These are phyloP conservation scores for Gryganskiella cystojenkinii DNA, from an alignment of 192 early-diverging fungal genomes.

Conservation along the genomic window DNA sequence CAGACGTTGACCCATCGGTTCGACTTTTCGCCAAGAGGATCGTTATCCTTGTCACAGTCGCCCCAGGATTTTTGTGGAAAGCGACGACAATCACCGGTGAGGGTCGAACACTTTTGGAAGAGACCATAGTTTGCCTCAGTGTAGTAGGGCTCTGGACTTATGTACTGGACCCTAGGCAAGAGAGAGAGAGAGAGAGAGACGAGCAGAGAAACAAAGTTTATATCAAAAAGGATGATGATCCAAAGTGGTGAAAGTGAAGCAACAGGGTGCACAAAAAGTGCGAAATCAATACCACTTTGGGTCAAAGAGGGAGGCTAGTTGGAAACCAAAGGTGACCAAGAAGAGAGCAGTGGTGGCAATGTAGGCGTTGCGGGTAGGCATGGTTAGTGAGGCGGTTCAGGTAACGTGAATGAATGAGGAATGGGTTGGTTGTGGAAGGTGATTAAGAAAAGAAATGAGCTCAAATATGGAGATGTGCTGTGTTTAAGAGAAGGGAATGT, in stretches of 20 bases:
- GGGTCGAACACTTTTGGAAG: constrained; percentile 45
- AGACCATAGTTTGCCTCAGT: constrained; percentile 46
- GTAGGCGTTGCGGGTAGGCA: constrained; percentile 51
- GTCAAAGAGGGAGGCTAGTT: constrained; percentile 35
- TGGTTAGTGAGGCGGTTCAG: not conserved
- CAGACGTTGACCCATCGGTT: constrained; percentile 43
- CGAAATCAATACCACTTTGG: constrained; percentile 31
- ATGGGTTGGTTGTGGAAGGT: not conserved
- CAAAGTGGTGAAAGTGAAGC: no score
- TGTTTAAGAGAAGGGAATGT: not conserved
- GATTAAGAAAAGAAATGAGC: not conserved
- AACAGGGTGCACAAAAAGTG: no score
- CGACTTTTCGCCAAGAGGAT: not conserved
- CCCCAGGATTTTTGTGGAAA: constrained; percentile 48
- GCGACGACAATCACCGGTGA: constrained; percentile 47
- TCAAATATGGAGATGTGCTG: not conserved
- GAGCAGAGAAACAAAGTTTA: not conserved
- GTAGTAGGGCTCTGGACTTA: constrained; percentile 29
- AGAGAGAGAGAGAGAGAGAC: not conserved
- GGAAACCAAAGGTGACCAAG: constrained; percentile 25
- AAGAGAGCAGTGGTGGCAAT: constrained; percentile 34
- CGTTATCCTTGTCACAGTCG: constrained; percentile 49
- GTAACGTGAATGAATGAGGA: not conserved
- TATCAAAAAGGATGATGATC: no score
- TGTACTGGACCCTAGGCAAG: constrained; percentile 40